Percentiles rank a stretch among this genome's conserved stretches.
These are phyloP conservation scores for Brassica balearica DNA, from an alignment of 441 rosid species.

Conservation along the genomic window DNA sequence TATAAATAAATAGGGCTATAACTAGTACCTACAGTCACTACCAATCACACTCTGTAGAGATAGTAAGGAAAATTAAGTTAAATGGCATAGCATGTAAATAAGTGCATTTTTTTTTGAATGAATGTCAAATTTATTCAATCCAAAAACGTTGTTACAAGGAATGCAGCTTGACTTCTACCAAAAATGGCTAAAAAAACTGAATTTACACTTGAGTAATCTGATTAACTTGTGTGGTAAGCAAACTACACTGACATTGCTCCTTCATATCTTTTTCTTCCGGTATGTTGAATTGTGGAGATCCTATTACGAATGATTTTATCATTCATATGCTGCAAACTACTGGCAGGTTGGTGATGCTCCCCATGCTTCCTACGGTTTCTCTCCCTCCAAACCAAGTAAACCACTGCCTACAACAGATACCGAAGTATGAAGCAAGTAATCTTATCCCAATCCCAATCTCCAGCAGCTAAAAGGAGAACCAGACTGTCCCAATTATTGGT, in stretches of 20 bases:
- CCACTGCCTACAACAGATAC: background rate
- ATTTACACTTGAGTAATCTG: background rate
- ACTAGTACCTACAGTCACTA: too few species aligned
- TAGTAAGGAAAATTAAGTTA: too few species aligned
- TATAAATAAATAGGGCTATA: too few species aligned
- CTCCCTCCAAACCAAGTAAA: background rate
- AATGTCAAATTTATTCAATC: background rate
- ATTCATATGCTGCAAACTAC: background rate
- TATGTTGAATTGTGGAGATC: background rate
- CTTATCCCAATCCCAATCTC: background rate
- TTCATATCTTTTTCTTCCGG: background rate
- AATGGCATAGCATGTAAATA: too few species aligned
- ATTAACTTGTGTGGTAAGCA: background rate
- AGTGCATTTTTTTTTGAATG: background rate
- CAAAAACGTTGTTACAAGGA: background rate
- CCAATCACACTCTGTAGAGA: too few species aligned
- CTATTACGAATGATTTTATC: background rate
- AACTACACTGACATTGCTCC: background rate
- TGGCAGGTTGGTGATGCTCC: background rate
- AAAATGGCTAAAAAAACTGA: background rate
- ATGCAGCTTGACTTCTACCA: background rate
- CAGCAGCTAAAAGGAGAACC: background rate
- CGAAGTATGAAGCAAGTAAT: background rate
- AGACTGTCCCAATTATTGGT: background rate
- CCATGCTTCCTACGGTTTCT: background rate